Base-by-base conservation (phyloP, 768 basidiomycete genomes). In the Paxillus ammoniavirescens region DNA sequence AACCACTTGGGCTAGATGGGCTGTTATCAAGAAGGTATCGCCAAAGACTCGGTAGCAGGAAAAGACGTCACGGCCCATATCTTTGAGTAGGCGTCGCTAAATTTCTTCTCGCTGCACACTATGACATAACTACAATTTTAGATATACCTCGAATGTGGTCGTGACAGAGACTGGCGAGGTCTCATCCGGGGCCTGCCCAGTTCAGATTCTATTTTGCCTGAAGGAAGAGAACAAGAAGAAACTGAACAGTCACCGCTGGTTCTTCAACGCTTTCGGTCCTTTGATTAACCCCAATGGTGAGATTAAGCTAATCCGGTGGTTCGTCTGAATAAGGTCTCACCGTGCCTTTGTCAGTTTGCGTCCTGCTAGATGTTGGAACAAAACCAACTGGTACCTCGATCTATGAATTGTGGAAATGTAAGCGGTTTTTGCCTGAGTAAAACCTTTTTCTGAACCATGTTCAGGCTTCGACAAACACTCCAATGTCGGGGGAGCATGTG, bases 201-300 rank as follows among this genome's bases (percentile, higher is more conserved):
- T 92, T 54, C 95, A 94, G 70, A 79, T 91, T 61, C 75, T 98
- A 43, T 94, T 94, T 75, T 93, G 92, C 65, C 75, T 95, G 64
- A 95, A 95, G 72, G 93, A 95, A 69, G 90, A 92, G 74, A 97
- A 95, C 79, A 93, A 93, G 79, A 95, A 96, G 79, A 96, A 97
- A 70, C 79, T 96, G 62, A 96, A 96, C 75, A 90, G 88, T 61
- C 93, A 97, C 65, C 82, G 94, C 17, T 97, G 94, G 94, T 96
- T 96, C 78, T 96, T 97, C 81, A 97, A 97, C 64, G 94, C 91
- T 0, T 91, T 96, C 59, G 90, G 91, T 18, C 91, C 93, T 23
- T 76, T 95, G 52, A 81, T 96, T 62, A 82, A 86, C 57, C 88
- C 93, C 37, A 92, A 93, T 62, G 88, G 89, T 86, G 47, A 33